Base-by-base conservation (phyloP, 768 basidiomycete genomes). In the Tylopilus sp. region DNA sequence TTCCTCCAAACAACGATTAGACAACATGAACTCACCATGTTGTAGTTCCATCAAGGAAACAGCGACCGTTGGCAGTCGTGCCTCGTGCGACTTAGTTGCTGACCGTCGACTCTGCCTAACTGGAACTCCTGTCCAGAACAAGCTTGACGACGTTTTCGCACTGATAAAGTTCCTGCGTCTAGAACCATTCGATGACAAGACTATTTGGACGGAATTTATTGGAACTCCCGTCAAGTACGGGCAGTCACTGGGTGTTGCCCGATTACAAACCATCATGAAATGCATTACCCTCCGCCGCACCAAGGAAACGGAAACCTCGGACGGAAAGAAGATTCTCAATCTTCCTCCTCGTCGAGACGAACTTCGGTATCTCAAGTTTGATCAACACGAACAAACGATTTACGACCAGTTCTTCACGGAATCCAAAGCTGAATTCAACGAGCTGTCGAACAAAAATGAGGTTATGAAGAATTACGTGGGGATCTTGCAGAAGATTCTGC, bases 51-150 rank as follows among this genome's bases (percentile, higher is more conserved):
- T 99, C 74, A 99, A 99, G 71, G 96, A 98, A 71, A 87, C 92
- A 7, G 80, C 83, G 22, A 99, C 97, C 2, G 92, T 98, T 38
- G 95, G 89, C 40, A 93, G 94, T 57, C 85, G 92, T 51, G 97
- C 97, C 8, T 94, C 89, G 13, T 98, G 97, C 71, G 94, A 97
- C 68, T 80, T 99, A 45, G 81, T 88, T 70, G 92, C 97, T 16
- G 92, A 98, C 65, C 85, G 97, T 48, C 85, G 97, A 16, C 76
- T 98, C 38, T 95, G 92, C 69, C 76, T 99, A 36, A 95, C 95
- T n/a, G 97, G 97, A 51, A 99, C 97, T 9, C 97, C 97, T 1
- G 93, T 99, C 33, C 97, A 99, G 74, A 99, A 99, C 78, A 97
- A 96, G 71, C 82, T 98, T 48, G 97, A 98, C 72, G 97, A 99